Evolutionary conservation across 148 eudicot species (phyloP).

Genomic region (Rhododendron mucronatum): DNA sequence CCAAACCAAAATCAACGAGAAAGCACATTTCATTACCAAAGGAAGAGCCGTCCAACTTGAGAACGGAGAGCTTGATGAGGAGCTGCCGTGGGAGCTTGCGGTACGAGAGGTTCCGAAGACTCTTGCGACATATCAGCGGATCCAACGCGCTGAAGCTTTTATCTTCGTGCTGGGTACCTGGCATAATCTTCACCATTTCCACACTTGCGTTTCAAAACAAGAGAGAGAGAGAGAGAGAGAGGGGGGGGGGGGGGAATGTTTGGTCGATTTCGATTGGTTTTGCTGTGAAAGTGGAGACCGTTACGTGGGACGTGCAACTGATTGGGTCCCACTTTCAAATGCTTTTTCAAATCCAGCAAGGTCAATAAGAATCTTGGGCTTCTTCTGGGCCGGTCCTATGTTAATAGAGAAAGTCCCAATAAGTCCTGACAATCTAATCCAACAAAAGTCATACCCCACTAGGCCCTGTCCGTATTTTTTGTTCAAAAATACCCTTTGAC

Average conservation of each 20-base stretch:
- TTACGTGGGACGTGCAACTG: neutral
- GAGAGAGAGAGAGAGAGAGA: conserved; percentile 8
- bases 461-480: too few species aligned
- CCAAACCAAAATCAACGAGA: neutral
- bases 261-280: neutral
- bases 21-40: conserved; percentile 19
- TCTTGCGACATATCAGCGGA: conserved; percentile 9
- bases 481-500: too few species aligned
- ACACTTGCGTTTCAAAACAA: neutral
- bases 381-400: too few species aligned
- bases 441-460: too few species aligned
- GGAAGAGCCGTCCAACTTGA: conserved; percentile 41
- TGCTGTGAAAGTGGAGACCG: conserved; percentile 15
- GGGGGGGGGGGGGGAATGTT: neutral
- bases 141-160: conserved; percentile 8
- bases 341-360: neutral
- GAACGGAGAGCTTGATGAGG: conserved; percentile 34
- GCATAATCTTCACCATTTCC: conserved; percentile 17
- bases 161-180: conserved; percentile 9
- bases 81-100: conserved; percentile 26
- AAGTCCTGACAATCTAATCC: too few species aligned
- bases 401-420: too few species aligned
- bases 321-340: neutral
- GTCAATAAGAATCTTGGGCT: too few species aligned
- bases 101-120: conserved; percentile 16